These are phyloP conservation scores for Neofusicoccum cordaticola DNA, from an alignment of 2,329 filamentous ascomycete genomes.

Conservation along the genomic window DNA sequence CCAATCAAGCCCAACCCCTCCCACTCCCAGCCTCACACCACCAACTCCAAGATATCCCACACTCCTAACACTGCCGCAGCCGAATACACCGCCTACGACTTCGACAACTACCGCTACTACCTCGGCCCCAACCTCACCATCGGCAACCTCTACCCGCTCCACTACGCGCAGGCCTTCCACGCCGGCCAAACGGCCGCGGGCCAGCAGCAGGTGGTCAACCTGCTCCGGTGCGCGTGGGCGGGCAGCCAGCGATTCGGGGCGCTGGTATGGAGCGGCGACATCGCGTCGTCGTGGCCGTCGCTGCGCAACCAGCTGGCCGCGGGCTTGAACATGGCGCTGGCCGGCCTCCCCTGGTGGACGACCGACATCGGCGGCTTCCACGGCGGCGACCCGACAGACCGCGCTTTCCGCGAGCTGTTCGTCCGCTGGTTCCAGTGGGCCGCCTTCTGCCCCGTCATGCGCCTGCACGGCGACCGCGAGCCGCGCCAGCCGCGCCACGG, in stretches of 20 bases:
- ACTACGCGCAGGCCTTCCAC: conserved; percentile 60
- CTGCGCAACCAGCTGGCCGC: conserved; percentile 61
- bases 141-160: conserved; percentile 59
- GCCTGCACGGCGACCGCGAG: conserved; percentile 64
- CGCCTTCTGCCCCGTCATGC: conserved; percentile 65
- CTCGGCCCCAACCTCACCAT: conserved; percentile 53
- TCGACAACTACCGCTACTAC: conserved; percentile 64
- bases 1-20: background rate
- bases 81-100: conserved; percentile 64
- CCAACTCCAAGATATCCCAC: too few species aligned
- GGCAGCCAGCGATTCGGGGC: conserved; percentile 63
- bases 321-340: conserved; percentile 63
- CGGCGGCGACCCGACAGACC: conserved; percentile 57
- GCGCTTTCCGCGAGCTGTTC: conserved; percentile 60
- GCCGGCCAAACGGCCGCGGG: conserved; percentile 52
- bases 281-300: conserved; percentile 61
- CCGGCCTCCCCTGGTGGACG: conserved; percentile 67
- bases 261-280: conserved; percentile 66
- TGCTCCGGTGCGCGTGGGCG: conserved; percentile 57
- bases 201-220: conserved; percentile 58
- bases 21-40: too few species aligned
- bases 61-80: conserved; percentile 24
- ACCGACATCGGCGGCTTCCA: conserved; percentile 71
- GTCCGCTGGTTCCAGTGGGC: conserved; percentile 70
- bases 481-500: conserved; percentile 51